Evolutionary conservation across 2,329 filamentous ascomycete genomes (phyloP), one percentile per base, ranked within the genome.

Genomic region (Colletotrichum nymphaeae): DNA sequence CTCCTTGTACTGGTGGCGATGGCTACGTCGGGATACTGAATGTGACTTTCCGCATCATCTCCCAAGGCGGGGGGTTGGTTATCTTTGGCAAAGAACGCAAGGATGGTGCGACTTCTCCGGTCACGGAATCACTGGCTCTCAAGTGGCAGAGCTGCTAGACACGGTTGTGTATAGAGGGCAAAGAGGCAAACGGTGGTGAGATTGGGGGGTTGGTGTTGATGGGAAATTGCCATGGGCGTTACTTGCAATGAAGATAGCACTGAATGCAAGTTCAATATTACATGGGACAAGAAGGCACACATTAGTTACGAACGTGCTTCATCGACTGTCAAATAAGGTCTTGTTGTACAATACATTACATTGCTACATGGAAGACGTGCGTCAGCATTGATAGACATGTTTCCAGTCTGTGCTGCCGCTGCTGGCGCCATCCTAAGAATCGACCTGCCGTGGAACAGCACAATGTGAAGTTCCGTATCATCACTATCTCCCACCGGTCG

Each of bases 1-100:
- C 75, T 26, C 35, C 62, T 35, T 76, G 75, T 57, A 65, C 67
- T 53, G 66, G 56, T 5, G 24, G 28, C 55, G 66, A 70, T 35
- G 74, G 72, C 2, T 52, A 69, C 32, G 74, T 75, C 6, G 75
- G 75, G n/a, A 74, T 76, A 28, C 67, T 76, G 7, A 76, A 75
- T 30, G 63, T 75, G 11, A 69, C 65, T 28, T 73, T 75, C 59
- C 71, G 74, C 63, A 71, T 76, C 69, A 52, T 76, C 42, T 56
- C 74, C 16, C 56, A 71, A 35, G 59, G 52, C n/a, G 71, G 72
- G 2, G 32, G 26, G 12, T 46, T 52, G 26, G 59, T 74, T 12
- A 26, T 65, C 5, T 75, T 76, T 46, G 74, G 74, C 6, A 69
- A 42, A n/a, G 63, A 72, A 62, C 58, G 30, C 5, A 58, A 52